phyloP scores from a whole-genome alignment of 805 yeast species.

The Diddensiella santjacobensis region DNA sequence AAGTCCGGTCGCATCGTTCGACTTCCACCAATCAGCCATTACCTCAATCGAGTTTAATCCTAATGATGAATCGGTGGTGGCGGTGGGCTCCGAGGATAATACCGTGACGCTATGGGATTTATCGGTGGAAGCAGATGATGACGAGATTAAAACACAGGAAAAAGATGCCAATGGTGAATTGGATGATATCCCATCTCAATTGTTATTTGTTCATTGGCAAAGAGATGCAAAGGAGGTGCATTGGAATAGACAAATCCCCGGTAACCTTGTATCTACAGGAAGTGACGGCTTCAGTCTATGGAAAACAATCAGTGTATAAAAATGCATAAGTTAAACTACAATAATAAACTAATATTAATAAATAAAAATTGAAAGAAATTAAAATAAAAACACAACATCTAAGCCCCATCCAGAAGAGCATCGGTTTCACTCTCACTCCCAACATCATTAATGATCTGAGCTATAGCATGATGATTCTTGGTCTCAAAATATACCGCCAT shows the following conservation, averaged over 20 bases:
- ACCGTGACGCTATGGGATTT: slow-evolving; percentile 97
- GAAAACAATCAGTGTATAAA: slow-evolving; percentile 91
- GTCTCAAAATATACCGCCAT: slow-evolving; percentile 56
- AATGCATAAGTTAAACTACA: background rate
- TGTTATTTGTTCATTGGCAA: slow-evolving; percentile 97
- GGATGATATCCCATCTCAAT: slow-evolving; percentile 89
- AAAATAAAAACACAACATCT: too few species aligned
- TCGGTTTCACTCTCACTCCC: background rate
- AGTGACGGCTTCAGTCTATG: slow-evolving; percentile 91
- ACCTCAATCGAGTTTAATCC: slow-evolving; percentile 95
- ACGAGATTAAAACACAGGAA: slow-evolving; percentile 84
- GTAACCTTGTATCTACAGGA: slow-evolving; percentile 90
- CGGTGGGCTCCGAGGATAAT: slow-evolving; percentile 94
- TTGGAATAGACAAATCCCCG: slow-evolving; percentile 97
- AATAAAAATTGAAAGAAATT: background rate
- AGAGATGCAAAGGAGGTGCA: slow-evolving; percentile 95
- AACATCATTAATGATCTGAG: background rate
- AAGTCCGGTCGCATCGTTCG: slow-evolving; percentile 88
- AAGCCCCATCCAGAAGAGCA: background rate
- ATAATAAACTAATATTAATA: slow-evolving; percentile 2
- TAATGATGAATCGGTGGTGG: slow-evolving; percentile 88
- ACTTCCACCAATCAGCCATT: slow-evolving; percentile 90
- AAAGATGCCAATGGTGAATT: slow-evolving; percentile 68
- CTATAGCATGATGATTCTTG: slow-evolving; percentile 5
- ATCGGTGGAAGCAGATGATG: slow-evolving; percentile 98